Conservation (phyloP, 495 filamentous ascomycete genomes). For the Aspergillus nidulans region DNA sequence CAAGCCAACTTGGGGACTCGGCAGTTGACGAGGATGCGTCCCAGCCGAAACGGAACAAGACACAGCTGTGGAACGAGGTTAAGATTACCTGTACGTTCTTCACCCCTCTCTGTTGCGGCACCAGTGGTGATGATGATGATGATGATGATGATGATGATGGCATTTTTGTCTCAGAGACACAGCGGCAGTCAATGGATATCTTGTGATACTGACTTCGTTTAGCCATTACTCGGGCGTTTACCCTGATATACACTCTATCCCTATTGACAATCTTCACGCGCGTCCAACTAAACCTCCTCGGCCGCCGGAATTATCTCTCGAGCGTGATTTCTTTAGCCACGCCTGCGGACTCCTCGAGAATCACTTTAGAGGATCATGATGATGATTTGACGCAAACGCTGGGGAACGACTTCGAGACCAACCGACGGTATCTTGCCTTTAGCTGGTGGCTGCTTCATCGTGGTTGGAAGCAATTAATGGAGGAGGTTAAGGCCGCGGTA, state of each 20-base stretch:
- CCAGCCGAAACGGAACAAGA: conserved; percentile 72
- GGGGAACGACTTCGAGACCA: conserved; percentile 89
- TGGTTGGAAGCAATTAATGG: conserved; percentile 78
- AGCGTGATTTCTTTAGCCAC: conserved; percentile 87
- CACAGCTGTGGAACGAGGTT: conserved; percentile 94
- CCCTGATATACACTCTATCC: conserved; percentile 84
- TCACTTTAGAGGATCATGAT: conserved; percentile 84
- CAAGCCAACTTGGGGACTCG: conserved; percentile 65
- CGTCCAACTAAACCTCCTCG: conserved; percentile 95
- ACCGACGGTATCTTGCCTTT: conserved; percentile 88
- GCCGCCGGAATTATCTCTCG: conserved; percentile 88
- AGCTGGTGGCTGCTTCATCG: conserved; percentile 97
- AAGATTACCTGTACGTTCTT: conserved; percentile 79
- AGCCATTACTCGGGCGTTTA: conserved; percentile 90
- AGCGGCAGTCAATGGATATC: not conserved
- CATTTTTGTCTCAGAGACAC: no score
- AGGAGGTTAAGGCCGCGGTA: conserved; percentile 73
- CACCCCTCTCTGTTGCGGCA: not conserved
- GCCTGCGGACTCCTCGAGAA: conserved; percentile 56
- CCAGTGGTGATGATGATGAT: no score
- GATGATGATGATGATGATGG: no score
- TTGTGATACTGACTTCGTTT: not conserved
- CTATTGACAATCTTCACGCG: conserved; percentile 88
- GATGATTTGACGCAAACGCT: conserved; percentile 70
- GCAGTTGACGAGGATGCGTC: conserved; percentile 30